A percentile compares a stretch with the other conserved stretches of the same genome.
These are phyloP conservation scores for Curvularia sp. DNA, from an alignment of 2,329 filamentous ascomycete species.

Conservation along the genomic window DNA sequence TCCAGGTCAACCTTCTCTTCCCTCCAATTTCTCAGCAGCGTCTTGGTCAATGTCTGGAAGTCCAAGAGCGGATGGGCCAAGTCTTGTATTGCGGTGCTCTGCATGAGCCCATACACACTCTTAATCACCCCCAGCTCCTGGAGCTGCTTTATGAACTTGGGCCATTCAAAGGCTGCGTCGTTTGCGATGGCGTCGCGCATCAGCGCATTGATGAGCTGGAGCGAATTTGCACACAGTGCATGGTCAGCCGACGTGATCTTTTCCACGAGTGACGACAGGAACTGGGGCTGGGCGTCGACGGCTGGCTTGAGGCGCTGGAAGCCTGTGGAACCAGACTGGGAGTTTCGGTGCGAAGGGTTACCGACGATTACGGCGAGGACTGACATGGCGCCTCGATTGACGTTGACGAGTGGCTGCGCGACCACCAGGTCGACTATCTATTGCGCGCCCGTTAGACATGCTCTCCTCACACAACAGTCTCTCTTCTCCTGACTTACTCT, in stretches of 20 bases:
- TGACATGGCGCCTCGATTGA: conserved; percentile 94
- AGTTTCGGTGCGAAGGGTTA: conserved; percentile 69
- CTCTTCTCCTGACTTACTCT: conserved; percentile 57
- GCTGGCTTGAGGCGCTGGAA: conserved; percentile 92
- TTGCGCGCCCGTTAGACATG: conserved; percentile 20
- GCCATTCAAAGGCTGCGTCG: conserved; percentile 84
- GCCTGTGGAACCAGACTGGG: conserved; percentile 73
- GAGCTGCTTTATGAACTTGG: conserved; percentile 89
- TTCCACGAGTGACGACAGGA: conserved; percentile 91
- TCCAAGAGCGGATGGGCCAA: conserved; percentile 88
- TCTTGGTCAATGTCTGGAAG: conserved; percentile 90
- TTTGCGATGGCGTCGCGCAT: conserved; percentile 89
- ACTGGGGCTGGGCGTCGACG: conserved; percentile 88
- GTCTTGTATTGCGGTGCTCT: conserved; percentile 90
- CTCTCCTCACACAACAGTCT: neutral
- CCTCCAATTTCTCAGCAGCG: conserved; percentile 85
- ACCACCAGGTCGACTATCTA: conserved; percentile 90
- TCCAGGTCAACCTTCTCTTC: conserved; percentile 86
- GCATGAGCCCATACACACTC: conserved; percentile 89
- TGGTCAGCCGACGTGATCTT: conserved; percentile 94
- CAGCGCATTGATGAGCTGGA: conserved; percentile 93
- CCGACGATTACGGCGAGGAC: conserved; percentile 93
- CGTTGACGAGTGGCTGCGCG: conserved; percentile 94
- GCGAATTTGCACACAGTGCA: conserved; percentile 90
- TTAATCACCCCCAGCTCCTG: conserved; percentile 94